Evolutionary conservation across 805 yeast species (phyloP), one percentile per base, ranked within the genome.

Genomic region (Candida stauntonica): DNA sequence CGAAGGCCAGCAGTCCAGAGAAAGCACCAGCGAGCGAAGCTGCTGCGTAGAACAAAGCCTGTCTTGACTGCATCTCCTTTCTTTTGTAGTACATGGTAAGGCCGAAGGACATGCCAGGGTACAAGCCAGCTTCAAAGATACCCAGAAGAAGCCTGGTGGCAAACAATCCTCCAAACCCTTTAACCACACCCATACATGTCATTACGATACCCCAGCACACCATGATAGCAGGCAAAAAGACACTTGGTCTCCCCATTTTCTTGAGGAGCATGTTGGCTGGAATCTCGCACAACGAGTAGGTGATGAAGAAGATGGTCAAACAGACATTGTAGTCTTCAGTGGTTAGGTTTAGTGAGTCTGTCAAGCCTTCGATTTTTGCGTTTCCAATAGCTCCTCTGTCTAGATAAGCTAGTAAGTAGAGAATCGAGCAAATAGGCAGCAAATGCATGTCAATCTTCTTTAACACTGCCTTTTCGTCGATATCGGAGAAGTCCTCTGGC

Each of bases 1-100:
- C 47, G 39, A 48, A 52, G 4, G 59, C 54, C n/a, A 56, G 24
- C 13, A 54, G 33, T 1, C 57, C 61, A 12, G 52, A 37, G 9
- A 56, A 29, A 11, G 55, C 50, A 17, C 50, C 50, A 14, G 59
- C 45, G 21, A 58, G 34, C 27, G 51, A 46, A 6, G 58, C 57
- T 5, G 47, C 44, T 7, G 46, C 48, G 29, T 47, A 51, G 36
- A 55, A 48, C 29, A 52, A 36, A 3, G 58, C 54, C 32, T 49
- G 47, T 39, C 61, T 48, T n/a, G 44, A 36, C 3, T 50, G 47
- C 23, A 53, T 31, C 35, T 54, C 55, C 21, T 44, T 45, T 16
- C 52, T 50, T 31, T 44, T 46, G 30, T 54, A 51, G 51, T 53
- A 56, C 38, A 48, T 50, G 1, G 55, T 39, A 28, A 57, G 39